A percentile compares a stretch with the other conserved stretches of the same genome.
phyloP scores from a whole-genome alignment of 768 basidiomycete species.

The Leccinellum rugosiceps region DNA sequence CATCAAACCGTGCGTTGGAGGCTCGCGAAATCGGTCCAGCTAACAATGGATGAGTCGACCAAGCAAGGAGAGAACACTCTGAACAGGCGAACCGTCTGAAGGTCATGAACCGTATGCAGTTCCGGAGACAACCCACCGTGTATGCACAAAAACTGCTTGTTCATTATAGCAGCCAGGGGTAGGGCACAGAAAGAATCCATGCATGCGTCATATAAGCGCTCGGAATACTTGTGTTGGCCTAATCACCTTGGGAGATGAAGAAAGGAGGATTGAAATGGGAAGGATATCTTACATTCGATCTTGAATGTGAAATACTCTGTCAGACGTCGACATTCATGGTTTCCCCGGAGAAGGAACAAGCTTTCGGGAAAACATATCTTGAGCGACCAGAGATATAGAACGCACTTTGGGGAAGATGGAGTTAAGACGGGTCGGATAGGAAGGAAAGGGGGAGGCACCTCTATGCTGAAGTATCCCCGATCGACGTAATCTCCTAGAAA shows the following conservation, averaged over 20 bases:
- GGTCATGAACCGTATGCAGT: conserved; percentile 62
- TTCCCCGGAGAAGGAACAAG: conserved; percentile 58
- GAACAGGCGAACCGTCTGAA: conserved; percentile 46
- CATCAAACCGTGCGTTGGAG: conserved; percentile 71
- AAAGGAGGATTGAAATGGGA: background rate
- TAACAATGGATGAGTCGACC: conserved; percentile 22
- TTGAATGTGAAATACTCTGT: conserved; percentile 66
- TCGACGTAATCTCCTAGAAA: conserved; percentile 78
- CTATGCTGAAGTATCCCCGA: conserved; percentile 73
- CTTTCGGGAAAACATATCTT: conserved; percentile 64
- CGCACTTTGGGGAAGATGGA: conserved; percentile 35
- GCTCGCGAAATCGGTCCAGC: conserved; percentile 73
- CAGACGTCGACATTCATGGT: conserved; percentile 64
- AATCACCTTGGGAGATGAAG: conserved; percentile 4
- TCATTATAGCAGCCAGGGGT: conserved; percentile 74
- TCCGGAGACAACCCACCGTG: conserved; percentile 74
- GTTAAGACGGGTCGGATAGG: conserved; percentile 1
- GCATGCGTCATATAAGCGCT: conserved; percentile 70
- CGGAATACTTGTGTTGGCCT: conserved; percentile 78
- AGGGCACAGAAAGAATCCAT: conserved; percentile 72
- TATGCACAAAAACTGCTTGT: conserved; percentile 77
- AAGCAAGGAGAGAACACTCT: background rate
- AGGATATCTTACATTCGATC: conserved; percentile 38
- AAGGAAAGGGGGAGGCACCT: conserved; percentile 38
- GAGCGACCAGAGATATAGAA: conserved; percentile 59